These are phyloP conservation scores for Aspergillus coremiiformis DNA, from an alignment of 495 filamentous ascomycete genomes.

Conservation along the genomic window DNA sequence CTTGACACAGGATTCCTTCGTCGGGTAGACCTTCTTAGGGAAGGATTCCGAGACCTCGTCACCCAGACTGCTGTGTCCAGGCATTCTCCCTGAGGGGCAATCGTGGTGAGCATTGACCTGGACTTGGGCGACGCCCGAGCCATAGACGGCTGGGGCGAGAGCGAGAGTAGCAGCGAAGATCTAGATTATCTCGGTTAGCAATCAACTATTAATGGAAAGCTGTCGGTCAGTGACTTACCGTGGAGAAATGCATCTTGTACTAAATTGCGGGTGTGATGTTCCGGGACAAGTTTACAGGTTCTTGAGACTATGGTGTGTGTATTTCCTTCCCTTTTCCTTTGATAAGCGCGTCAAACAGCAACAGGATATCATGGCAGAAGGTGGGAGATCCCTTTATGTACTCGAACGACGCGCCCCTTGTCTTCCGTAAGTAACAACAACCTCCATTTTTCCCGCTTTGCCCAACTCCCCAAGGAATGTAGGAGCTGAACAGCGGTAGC, in stretches of 20 bases:
- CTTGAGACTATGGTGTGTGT: not conserved
- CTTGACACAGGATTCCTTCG: constrained; percentile 9
- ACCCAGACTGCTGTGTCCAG: constrained; percentile 3
- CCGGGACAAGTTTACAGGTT: no score
- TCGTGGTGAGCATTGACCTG: constrained; percentile 6
- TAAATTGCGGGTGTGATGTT: not conserved
- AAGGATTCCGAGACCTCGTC: not conserved
- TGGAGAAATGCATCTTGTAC: constrained; percentile 13
- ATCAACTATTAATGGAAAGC: no score
- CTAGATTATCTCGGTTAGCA: no score
- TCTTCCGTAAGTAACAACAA: not conserved
- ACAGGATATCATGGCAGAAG: not conserved
- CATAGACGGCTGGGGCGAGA: constrained; percentile 11
- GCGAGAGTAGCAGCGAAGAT: constrained; percentile 7
- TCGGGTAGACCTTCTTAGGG: not conserved
- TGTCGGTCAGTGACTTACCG: constrained; percentile 3
- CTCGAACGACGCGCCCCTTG: not conserved
- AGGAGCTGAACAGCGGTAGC: not conserved
- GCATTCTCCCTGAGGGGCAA: constrained; percentile 4
- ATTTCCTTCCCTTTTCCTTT: constrained; percentile 4
- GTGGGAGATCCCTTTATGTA: not conserved
- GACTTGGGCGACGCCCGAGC: constrained; percentile 9
- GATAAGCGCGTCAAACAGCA: not conserved
- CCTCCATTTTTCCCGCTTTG: not conserved
- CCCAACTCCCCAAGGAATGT: not conserved